Evolutionary conservation across 2,329 filamentous ascomycete genomes (phyloP).

Genomic region (Colletotrichum spaethianum): DNA sequence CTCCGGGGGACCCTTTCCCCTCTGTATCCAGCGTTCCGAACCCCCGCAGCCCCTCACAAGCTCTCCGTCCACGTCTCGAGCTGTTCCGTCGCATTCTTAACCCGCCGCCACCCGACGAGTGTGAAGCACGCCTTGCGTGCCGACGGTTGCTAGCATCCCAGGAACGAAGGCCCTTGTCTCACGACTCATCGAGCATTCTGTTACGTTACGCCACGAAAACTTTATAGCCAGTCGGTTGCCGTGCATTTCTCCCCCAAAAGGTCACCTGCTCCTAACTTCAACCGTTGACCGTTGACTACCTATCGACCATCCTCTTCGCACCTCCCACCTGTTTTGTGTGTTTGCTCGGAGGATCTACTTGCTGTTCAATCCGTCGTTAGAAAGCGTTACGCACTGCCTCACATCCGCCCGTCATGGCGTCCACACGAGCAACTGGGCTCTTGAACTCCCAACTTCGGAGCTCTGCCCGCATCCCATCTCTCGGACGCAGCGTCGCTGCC

Average conservation of each 20-base stretch:
- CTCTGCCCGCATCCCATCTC: constrained; percentile 27
- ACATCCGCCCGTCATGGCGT: constrained; percentile 30
- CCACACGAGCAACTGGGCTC: constrained; percentile 38
- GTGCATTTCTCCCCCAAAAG: neutral
- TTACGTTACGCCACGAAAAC: constrained; percentile 18
- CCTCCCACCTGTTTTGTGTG: neutral
- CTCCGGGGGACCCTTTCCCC: neutral
- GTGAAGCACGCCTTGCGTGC: neutral
- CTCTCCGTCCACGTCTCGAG: constrained; percentile 15
- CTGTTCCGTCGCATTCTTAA: constrained; percentile 32
- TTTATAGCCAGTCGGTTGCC: constrained; percentile 30
- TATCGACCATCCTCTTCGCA: neutral
- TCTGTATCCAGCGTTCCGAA: neutral
- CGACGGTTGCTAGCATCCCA: constrained; percentile 10
- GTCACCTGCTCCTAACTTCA: neutral
- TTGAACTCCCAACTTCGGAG: constrained; percentile 39
- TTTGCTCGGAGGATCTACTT: neutral
- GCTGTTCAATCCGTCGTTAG: neutral
- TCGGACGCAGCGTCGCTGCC: constrained; percentile 19
- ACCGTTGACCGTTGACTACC: neutral
- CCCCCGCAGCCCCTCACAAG: constrained; percentile 34
- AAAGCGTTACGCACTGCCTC: neutral
- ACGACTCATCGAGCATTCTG: constrained; percentile 24
- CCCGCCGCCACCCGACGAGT: constrained; percentile 32
- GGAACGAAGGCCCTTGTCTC: constrained; percentile 27